These are phyloP conservation scores for Sporothrix dimorphospora DNA, from an alignment of 2,329 filamentous ascomycete species.

Conservation along the genomic window DNA sequence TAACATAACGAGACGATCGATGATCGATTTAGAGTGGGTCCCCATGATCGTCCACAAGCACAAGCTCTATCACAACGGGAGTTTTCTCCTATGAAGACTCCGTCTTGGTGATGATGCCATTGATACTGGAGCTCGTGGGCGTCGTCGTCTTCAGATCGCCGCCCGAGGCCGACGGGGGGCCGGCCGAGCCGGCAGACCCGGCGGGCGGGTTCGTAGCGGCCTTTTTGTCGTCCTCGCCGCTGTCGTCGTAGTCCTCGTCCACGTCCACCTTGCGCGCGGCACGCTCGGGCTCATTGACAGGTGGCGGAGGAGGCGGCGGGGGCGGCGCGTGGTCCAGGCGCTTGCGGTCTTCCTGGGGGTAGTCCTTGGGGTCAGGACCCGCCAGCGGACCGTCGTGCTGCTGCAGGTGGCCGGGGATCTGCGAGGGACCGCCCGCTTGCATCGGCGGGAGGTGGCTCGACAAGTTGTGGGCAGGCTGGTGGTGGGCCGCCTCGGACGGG, in stretches of 20 bases:
- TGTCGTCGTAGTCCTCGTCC: conserved; percentile 96
- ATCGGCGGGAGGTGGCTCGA: conserved; percentile 65
- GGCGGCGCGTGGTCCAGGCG: conserved; percentile 51
- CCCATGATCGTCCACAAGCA: too few species aligned
- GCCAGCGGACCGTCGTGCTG: conserved; percentile 56
- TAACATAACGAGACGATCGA: too few species aligned
- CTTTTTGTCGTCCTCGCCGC: conserved; percentile 82
- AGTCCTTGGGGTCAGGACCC: conserved; percentile 56
- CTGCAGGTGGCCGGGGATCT: conserved; percentile 57
- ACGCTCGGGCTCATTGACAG: conserved; percentile 70
- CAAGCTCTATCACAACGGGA: too few species aligned
- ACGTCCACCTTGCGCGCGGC: conserved; percentile 95
- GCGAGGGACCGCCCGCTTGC: conserved; percentile 59
- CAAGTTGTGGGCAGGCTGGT: conserved; percentile 67
- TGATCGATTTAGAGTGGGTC: too few species aligned
- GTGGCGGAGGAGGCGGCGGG: conserved; percentile 54
- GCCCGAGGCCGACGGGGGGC: conserved; percentile 46
- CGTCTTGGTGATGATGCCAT: conserved; percentile 55
- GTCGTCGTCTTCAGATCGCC: conserved; percentile 58
- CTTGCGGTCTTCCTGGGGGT: conserved; percentile 58
- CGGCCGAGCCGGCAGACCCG: conserved; percentile 30
- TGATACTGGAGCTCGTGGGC: conserved; percentile 53
- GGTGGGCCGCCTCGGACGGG: conserved; percentile 89
- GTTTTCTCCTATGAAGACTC: conserved; percentile 43
- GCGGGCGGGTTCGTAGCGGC: conserved; percentile 28